Evolutionary conservation across 2,329 filamentous ascomycete species (phyloP), one percentile per base, ranked within the genome.

Genomic region (Phyllosticta paracitricarpa): DNA sequence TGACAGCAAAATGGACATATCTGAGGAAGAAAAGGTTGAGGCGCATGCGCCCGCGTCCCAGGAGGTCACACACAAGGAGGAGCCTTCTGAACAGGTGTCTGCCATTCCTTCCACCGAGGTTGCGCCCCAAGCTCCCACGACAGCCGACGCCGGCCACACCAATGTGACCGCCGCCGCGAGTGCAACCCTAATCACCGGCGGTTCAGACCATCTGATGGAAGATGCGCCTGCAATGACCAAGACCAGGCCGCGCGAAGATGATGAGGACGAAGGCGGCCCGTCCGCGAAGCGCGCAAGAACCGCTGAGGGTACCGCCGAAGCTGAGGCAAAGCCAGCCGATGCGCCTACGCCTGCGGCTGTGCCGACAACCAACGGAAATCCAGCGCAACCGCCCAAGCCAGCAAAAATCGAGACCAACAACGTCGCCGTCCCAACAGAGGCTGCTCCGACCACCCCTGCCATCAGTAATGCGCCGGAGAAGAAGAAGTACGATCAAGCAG

Each of bases 251-350:
- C 86, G 92, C 14, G 91, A 96, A 62, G 86, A 91, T 4, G 91
- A 96, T 65, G 77, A 78, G 17, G 78, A 78, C 19, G 78, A 79
- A 22, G 77, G 71, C n/a, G 77, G 90, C 65, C 91, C 87, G 59
- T 83, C 84, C 17, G 83, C 91, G 1, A 97, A 97, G 78, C 86
- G 92, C 26, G 84, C 89, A 48, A 93, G 87, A 75, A 88, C 89
- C 0, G 88, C 89, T 22, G 69, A 69, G 19, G 70, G 66, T 52
- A 60, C 73, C 75, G 56, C 66, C 66, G 64, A 69, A 51, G 59
- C 60, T 4, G 75, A 76, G 52, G 77, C 78, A 67, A 79, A 80
- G 65, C 71, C 77, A 12, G 75, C 77, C 1, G 72, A 76, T 8
- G 63, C 76, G 10, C 76, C 78, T 9, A 51, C 69, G 14, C 35